These are phyloP conservation scores for Xylaria sp. DNA, from an alignment of 2,329 filamentous ascomycete genomes.

Conservation along the genomic window DNA sequence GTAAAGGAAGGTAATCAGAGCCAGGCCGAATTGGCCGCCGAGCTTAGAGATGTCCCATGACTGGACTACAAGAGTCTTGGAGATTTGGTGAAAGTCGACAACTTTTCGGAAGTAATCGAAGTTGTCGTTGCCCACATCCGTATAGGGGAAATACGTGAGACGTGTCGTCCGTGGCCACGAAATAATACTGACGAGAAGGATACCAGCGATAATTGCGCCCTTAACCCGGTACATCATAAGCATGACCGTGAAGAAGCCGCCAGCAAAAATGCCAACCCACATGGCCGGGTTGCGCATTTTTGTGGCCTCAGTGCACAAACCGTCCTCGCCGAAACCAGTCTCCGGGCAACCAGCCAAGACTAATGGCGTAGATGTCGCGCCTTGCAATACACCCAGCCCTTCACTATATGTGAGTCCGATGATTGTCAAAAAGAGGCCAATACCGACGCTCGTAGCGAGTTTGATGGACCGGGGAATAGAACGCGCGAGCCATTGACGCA, in stretches of 20 bases:
- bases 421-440: slow-evolving; percentile 80
- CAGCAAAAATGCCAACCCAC: slow-evolving; percentile 90
- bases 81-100: slow-evolving; percentile 81
- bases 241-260: slow-evolving; percentile 77
- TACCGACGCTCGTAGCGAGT: slow-evolving; percentile 83
- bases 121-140: slow-evolving; percentile 66
- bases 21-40: slow-evolving; percentile 78
- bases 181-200: slow-evolving; percentile 83
- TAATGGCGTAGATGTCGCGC: slow-evolving; percentile 70
- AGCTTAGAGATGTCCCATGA: slow-evolving; percentile 74
- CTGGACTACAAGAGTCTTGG: slow-evolving; percentile 70
- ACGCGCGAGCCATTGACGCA: slow-evolving; percentile 87
- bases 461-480: slow-evolving; percentile 86
- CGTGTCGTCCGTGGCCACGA: slow-evolving; percentile 81
- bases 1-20: slow-evolving; percentile 87
- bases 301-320: slow-evolving; percentile 64
- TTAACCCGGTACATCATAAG: slow-evolving; percentile 87
- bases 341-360: slow-evolving; percentile 74
- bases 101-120: slow-evolving; percentile 92
- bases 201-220: slow-evolving; percentile 83
- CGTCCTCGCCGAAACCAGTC: slow-evolving; percentile 48
- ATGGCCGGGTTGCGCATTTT: slow-evolving; percentile 85
- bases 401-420: slow-evolving; percentile 81
- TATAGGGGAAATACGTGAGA: slow-evolving; percentile 84
- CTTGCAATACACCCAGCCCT: slow-evolving; percentile 80